These are phyloP conservation scores for Buxus sempervirens DNA, from an alignment of 164 flowering plant genomes.

Conservation along the genomic window DNA sequence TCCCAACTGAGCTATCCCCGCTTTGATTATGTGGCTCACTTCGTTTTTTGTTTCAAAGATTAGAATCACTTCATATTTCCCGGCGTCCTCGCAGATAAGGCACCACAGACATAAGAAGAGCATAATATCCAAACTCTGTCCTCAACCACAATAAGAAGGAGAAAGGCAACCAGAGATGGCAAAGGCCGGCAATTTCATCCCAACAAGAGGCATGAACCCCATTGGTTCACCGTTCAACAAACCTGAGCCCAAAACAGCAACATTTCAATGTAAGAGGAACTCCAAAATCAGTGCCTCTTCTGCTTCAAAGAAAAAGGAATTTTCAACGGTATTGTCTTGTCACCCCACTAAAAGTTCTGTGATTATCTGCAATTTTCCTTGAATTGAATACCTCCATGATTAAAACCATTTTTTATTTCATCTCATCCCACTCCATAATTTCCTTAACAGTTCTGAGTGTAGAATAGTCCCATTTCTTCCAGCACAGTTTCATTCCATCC, in stretches of 20 bases:
- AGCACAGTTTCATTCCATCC: too few species aligned
- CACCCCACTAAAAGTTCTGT: background rate
- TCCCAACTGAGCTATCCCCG: conserved; percentile 88
- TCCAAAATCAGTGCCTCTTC: conserved; percentile 23
- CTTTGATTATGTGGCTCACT: too few species aligned
- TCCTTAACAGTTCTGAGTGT: too few species aligned
- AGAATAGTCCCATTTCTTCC: too few species aligned
- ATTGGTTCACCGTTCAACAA: conserved; percentile 6
- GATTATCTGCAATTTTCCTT: background rate
- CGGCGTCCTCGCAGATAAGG: too few species aligned
- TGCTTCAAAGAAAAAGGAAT: conserved; percentile 13
- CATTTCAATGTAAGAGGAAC: background rate
- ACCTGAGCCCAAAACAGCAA: conserved; percentile 4
- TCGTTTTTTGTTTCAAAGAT: background rate
- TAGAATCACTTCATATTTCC: too few species aligned
- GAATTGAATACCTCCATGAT: too few species aligned
- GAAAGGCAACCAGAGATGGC: conserved; percentile 25
- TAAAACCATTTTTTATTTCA: too few species aligned
- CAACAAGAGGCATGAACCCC: conserved; percentile 17
- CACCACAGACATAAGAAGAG: background rate
- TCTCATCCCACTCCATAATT: too few species aligned
- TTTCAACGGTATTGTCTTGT: conserved; percentile 4
- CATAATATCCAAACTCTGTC: background rate
- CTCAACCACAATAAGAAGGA: background rate
- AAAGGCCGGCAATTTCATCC: conserved; percentile 15